Base-by-base conservation (phyloP, 331 rosid genomes). In the Malus hybrid region DNA sequence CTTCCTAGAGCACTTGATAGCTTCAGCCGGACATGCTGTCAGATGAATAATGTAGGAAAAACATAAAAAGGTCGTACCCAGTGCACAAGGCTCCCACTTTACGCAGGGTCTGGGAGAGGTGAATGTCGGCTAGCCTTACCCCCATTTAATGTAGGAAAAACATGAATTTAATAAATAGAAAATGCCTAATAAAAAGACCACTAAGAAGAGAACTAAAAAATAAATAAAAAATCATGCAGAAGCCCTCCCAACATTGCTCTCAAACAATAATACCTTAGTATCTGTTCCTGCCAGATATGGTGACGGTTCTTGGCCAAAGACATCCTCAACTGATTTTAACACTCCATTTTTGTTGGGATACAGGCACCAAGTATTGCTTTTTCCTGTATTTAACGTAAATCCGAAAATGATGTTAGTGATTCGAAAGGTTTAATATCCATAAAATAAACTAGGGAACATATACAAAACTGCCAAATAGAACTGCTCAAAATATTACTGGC, bases 311-410 rank as follows among this genome's bases (percentile, higher is more conserved):
- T 84, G 85, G 78, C 84, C 82, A 79, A 93, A 87, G 27, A 85
- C 98, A 65, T 83, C 83, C 82, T 83, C 83, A 86, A 91, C 94
- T 46, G 96, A 86, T 69, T 85, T 78, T 65, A 86, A 66, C 19
- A 56, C 65, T 20, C 85, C 87, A 63, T 73, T 86, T 78, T 87
- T 93, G 87, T 93, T 93, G 70, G 98, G 97, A 86, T 93, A 93
- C 67, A 93, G 98, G 85, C 96, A 93, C 90, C 94, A 87, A 72
- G 91, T 93, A 19, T 86, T 91, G 65, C 76, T 70, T 82, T 88
- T 88, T 61, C 96, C 98, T 93, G 88, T 67, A 78, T 61, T 66
- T n/a, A 75, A 78, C 27, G 18, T 52, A 61, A 78, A 76, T 46
- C 18, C 56, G 46, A 46, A 50, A 39, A 48, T 31, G 13, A 79